phyloP scores from a whole-genome alignment of 768 basidiomycete genomes.

The Cystofilobasidium ferigula region DNA sequence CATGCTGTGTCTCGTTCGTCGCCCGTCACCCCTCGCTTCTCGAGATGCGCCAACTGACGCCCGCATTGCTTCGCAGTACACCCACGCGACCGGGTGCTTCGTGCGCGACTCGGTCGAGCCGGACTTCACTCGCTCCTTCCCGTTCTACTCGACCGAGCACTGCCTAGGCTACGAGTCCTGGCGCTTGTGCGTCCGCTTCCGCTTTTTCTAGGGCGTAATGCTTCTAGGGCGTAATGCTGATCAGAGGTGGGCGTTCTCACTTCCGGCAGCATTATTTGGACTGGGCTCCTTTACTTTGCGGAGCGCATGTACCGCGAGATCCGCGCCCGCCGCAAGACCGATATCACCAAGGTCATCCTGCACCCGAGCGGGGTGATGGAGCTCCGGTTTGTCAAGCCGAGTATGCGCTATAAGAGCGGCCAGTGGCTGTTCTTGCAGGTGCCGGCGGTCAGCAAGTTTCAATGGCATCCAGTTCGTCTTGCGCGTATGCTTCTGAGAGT shows the following conservation, averaged over 20 bases:
- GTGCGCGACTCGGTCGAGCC: slow-evolving; percentile 73
- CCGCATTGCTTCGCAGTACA: not conserved
- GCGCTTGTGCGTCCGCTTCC: slow-evolving; percentile 45
- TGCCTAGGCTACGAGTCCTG: slow-evolving; percentile 87
- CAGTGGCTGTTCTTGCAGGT: slow-evolving; percentile 77
- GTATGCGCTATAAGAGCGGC: slow-evolving; percentile 64
- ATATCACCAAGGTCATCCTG: slow-evolving; percentile 50
- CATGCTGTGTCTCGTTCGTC: slow-evolving; percentile 52
- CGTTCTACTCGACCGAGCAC: slow-evolving; percentile 75
- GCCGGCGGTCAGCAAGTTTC: slow-evolving; percentile 67
- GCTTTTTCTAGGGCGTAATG: not conserved
- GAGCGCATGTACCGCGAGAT: slow-evolving; percentile 77
- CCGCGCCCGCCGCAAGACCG: slow-evolving; percentile 64
- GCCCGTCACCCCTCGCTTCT: not conserved
- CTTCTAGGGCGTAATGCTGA: not conserved
- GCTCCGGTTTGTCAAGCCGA: slow-evolving; percentile 78
- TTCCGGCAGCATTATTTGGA: slow-evolving; percentile 58
- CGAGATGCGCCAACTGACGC: not conserved
- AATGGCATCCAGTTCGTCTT: slow-evolving; percentile 85
- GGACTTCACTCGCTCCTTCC: slow-evolving; percentile 59
- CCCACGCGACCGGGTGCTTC: slow-evolving; percentile 63
- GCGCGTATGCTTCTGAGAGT: slow-evolving; percentile 11
- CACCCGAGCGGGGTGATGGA: slow-evolving; percentile 63
- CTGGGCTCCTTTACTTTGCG: slow-evolving; percentile 75
- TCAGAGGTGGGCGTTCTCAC: not conserved